phyloP scores from a whole-genome alignment of 2,329 filamentous ascomycete species.

The Cladosporium sp. region DNA sequence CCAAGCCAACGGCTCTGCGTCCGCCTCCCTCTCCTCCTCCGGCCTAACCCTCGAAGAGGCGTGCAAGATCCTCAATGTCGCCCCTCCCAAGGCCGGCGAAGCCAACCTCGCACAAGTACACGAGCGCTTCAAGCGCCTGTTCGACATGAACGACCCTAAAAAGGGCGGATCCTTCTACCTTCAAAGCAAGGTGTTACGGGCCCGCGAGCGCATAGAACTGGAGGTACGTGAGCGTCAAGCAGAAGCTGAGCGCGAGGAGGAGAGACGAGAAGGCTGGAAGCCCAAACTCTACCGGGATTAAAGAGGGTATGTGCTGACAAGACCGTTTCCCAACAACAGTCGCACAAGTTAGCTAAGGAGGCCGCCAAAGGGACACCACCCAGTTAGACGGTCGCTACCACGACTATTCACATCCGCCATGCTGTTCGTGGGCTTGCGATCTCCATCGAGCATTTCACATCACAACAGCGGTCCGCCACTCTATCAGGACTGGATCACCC shows the following conservation, averaged over 20 bases:
- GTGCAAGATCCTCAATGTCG: conserved; percentile 94
- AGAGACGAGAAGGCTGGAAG: conserved; percentile 82
- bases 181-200: conserved; percentile 91
- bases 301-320: conserved; percentile 16
- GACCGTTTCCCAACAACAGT: conserved; percentile 2
- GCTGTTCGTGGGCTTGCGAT: background rate
- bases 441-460: too few relatives aligned
- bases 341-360: conserved; percentile 15
- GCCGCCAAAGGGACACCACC: conserved; percentile 7
- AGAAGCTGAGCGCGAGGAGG: conserved; percentile 68
- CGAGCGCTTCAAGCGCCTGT: conserved; percentile 87
- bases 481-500: background rate
- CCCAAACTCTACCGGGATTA: conserved; percentile 89
- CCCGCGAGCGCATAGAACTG: conserved; percentile 85
- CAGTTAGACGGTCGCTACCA: background rate
- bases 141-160: conserved; percentile 89
- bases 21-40: conserved; percentile 58
- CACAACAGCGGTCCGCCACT: background rate
- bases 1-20: conserved; percentile 20
- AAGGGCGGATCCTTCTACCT: conserved; percentile 98
- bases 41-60: conserved; percentile 94
- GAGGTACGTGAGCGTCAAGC: conserved; percentile 72
- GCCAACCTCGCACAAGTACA: conserved; percentile 75
- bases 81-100: conserved; percentile 74
- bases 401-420: background rate